Evolutionary conservation across 331 rosid species (phyloP).

Genomic region (Malus hybrid): DNA sequence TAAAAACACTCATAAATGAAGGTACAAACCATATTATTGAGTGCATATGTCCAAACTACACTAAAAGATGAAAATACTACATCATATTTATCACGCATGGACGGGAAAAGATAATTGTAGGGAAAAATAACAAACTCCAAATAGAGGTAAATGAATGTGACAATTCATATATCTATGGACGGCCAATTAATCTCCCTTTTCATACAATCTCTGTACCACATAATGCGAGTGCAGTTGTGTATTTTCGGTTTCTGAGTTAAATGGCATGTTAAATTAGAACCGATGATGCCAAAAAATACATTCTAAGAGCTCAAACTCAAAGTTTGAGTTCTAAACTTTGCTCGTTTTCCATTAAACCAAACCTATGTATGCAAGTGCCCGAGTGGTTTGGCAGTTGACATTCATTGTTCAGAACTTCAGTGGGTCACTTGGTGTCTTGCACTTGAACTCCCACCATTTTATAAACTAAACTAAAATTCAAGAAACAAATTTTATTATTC

Average conservation of each 20-base stretch:
- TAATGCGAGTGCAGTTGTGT: no score
- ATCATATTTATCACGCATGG: background rate
- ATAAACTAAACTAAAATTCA: background rate
- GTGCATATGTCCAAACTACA: background rate
- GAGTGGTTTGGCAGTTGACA: no score
- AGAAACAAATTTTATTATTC: no score
- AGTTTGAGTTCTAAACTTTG: no score
- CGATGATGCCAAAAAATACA: no score
- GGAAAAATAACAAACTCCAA: background rate
- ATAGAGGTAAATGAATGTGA: background rate
- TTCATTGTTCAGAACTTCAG: background rate
- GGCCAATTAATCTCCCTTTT: no score
- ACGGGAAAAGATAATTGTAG: background rate
- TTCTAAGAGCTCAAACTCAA: no score
- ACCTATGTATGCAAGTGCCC: no score
- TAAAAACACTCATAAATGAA: background rate
- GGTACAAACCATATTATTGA: background rate
- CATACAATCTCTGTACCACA: no score
- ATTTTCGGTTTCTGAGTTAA: no score
- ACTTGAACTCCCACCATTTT: background rate
- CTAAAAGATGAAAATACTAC: background rate
- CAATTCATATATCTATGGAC: background rate
- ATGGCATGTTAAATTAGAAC: no score
- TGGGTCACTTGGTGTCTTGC: background rate
- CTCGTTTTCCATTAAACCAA: no score